Evolutionary conservation across 164 flowering plant genomes (phyloP), one percentile per base, ranked within the genome.

Genomic region (Nelumbo lutea): DNA sequence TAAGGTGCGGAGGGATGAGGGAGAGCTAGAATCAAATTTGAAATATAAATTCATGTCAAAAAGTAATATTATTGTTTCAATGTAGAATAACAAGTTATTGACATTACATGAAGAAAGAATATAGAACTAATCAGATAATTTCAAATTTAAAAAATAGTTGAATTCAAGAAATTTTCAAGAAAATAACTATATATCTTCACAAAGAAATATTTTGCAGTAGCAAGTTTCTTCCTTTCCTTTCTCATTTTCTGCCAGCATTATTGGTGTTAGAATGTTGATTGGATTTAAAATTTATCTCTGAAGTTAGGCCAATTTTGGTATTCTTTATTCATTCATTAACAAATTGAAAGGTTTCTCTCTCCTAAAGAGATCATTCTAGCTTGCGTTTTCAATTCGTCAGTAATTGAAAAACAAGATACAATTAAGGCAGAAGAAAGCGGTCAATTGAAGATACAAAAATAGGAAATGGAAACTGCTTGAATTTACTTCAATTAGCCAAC

Each of bases 371-470:
- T 8, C 0, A 60, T 4, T 6, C 38, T 38, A 27, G 38, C 27
- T 57, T 3, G 10, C 6, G 27, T 38, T 7, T 10, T 60, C 5
- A 41, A 42, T 60, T 60, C 4, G 41, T 60, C 62, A 46, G 27
- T 14, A 27, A 64, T 10, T 41, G 39, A 45, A 56, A 43, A 46
- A 45, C 27, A 8, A 45, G 13, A 27, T 27, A 27, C 27, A 27
- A 27, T 27, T 27, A 11, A 45, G 39, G 10, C 3, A 64, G 41
- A 2, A 8, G 15, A 47, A 47, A 64, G 47, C 45, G 1, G 10
- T 44, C 1, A 62, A 62, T 62, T 45, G 39, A 66, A 55, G 67
- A 6, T 38, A 48, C 47, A 39, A 56, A 63, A 63, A 50, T 15
- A 61, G 43, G 14, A 42, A 69, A 27, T 27, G 14, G 42, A 60